Base-by-base conservation (phyloP, 2,329 filamentous ascomycete species). In the Colletotrichum karsti region DNA sequence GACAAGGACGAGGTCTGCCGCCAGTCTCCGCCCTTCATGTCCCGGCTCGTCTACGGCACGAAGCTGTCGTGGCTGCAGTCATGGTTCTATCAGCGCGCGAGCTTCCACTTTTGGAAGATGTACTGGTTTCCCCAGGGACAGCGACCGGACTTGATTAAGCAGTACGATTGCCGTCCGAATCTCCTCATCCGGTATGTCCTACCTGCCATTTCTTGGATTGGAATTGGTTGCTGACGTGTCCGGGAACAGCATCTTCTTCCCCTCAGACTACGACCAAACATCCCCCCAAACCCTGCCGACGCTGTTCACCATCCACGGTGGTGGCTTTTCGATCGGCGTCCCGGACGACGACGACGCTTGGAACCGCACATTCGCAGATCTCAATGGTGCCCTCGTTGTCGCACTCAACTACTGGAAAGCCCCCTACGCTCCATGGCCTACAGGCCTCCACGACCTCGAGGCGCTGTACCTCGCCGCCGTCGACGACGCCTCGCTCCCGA, bases 241-340 rank as follows among this genome's bases (percentile, higher is more conserved):
- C 10, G 22, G 12, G 4, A 10, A 12, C 20, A 71, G 79, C 48
- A 74, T 85, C 61, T 85, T 84, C 75, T 78, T 80, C 48, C 83
- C 83, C 1, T 71, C 72, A 1, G 71, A 69, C 37, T 76, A 81
- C 69, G 75, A 80, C 70, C 70, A 72, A 48, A 71, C 74, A 3
- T 74, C 74, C 0, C 72, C 74, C 7, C 44, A 69, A 1, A 74
- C 73, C 7, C 75, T 82, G 8, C 84, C 85, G 1, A 76, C 82
- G 2, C 77, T 87, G 50, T 76, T 88, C 48, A 80, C 83, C 60
- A 80, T 87, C 71, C 86, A 88, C 70, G 85, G 85, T 60, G 85
- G 86, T 65, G 85, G 84, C 41, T 86, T 85, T 72, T 77, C 78
- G 28, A 28, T 87, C 46, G 80, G 82, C 73, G 72, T 79, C 20